A percentile compares a stretch with the other conserved stretches of the same genome.
phyloP scores from a whole-genome alignment of 345 rosid species.

The Noccaea caerulescens region DNA sequence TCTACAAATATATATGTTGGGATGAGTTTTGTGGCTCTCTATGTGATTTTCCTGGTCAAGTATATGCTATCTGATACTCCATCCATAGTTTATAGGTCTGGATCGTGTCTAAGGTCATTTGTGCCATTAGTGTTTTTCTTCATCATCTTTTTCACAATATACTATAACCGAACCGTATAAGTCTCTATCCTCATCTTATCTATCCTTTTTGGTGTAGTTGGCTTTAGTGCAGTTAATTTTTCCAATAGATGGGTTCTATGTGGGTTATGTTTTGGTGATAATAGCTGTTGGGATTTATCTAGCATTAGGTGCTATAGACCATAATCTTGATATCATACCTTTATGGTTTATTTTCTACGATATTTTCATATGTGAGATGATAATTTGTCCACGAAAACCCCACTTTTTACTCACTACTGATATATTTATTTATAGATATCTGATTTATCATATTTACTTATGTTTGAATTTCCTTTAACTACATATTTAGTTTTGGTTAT shows the following conservation, averaged over 20 bases:
- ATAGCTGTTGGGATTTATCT: neutral
- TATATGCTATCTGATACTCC: neutral
- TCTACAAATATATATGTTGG: neutral
- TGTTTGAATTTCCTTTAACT: neutral
- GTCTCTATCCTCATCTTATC: neutral
- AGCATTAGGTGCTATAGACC: neutral
- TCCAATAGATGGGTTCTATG: neutral
- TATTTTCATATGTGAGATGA: neutral
- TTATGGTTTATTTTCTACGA: neutral
- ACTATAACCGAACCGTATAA: neutral
- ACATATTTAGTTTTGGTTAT: no score
- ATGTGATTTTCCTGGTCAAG: neutral
- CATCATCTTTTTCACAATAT: neutral
- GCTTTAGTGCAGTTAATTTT: neutral
- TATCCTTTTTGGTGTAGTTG: slow-evolving; percentile 1
- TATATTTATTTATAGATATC: neutral
- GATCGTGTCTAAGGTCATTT: neutral
- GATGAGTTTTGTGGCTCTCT: neutral
- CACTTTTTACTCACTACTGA: neutral
- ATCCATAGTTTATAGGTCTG: neutral
- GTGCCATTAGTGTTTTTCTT: slow-evolving; percentile 1
- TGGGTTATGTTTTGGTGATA: neutral
- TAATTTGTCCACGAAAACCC: neutral
- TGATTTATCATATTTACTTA: neutral
- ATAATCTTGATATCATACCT: neutral